Evolutionary conservation across 2,329 filamentous ascomycete species (phyloP), one percentile per base, ranked within the genome.

Genomic region (Sphaerulina musiva): DNA sequence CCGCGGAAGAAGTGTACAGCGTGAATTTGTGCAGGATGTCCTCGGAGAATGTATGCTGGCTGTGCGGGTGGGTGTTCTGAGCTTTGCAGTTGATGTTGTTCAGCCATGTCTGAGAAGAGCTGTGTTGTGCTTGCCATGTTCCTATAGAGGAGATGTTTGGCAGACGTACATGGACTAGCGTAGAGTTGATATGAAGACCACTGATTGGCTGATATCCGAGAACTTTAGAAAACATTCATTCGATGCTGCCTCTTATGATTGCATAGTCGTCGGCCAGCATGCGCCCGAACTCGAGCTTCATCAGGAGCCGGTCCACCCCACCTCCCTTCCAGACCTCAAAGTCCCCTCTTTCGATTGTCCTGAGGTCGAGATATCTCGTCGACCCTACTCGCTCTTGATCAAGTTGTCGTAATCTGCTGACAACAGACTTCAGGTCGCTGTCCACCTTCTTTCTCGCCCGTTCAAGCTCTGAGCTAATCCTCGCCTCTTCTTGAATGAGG

Each of bases 21-120:
- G 68, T 96, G 90, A 46, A 96, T 84, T 60, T 89, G 84, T 0
- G 86, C 79, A 51, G 81, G 80, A 74, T 97, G 93, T 49, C 93
- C 93, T 59, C 93, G 87, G 38, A 98, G 80, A 55, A 97, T 83
- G 68, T 86, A 86, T 44, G 73, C 71, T 48, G 83, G 83, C 50
- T 80, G 80, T 20, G 80, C 76, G 34, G 80, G 77, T 36, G 76
- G 74, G 40, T 58, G 54, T 31, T 60, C 55, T 9, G 56, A 62
- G 47, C 56, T 60, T 46, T 60, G 58, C 12, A 54, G 51, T 23
- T 46, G 41, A 10, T 53, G 48, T 29, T 54, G 44, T 29, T 48
- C 43, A 29, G 58, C 48, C 55, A 54, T 56, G 46, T 44, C 12
- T 9, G 42, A 11, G 11, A n/a, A 7, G 17, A 12, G 8, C 3